These are phyloP conservation scores for Candida frijolesensis DNA, from an alignment of 1,139 yeast species.

Conservation along the genomic window DNA sequence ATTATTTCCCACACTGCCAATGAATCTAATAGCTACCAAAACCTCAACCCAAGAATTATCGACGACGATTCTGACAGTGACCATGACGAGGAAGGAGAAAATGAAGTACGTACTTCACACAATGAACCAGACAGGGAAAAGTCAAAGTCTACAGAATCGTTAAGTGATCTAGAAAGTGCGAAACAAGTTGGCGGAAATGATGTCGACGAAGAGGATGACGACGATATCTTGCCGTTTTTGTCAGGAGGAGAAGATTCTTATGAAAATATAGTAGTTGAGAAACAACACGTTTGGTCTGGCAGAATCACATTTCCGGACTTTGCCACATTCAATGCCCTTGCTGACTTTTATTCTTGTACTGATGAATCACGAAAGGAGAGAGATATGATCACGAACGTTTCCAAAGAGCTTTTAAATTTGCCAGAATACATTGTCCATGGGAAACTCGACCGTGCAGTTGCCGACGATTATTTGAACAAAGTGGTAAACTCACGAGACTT, in stretches of 20 bases:
- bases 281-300: slow-evolving; percentile 54
- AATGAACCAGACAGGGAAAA: not conserved
- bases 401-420: slow-evolving; percentile 32
- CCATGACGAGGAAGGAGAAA: slow-evolving; percentile 21
- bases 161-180: slow-evolving; percentile 16
- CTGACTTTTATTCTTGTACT: slow-evolving; percentile 45
- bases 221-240: slow-evolving; percentile 3
- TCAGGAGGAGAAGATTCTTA: slow-evolving; percentile 4
- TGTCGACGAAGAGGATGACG: not conserved
- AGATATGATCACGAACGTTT: slow-evolving; percentile 27
- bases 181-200: not conserved
- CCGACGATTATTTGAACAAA: slow-evolving; percentile 57
- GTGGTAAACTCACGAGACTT: slow-evolving; percentile 51
- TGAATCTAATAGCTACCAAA: slow-evolving; percentile 17
- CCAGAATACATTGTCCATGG: slow-evolving; percentile 59
- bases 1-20: slow-evolving; percentile 11
- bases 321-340: slow-evolving; percentile 48
- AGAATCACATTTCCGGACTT: slow-evolving; percentile 56
- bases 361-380: slow-evolving; percentile 30
- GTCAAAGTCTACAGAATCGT: slow-evolving; percentile 12
- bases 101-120: slow-evolving; percentile 2
- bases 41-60: slow-evolving; percentile 16
- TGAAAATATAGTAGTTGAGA: not conserved
- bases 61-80: slow-evolving; percentile 22
- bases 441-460: slow-evolving; percentile 54